Evolutionary conservation across 148 eudicot genomes (phyloP).

Genomic region (Chenopodium formosanum): DNA sequence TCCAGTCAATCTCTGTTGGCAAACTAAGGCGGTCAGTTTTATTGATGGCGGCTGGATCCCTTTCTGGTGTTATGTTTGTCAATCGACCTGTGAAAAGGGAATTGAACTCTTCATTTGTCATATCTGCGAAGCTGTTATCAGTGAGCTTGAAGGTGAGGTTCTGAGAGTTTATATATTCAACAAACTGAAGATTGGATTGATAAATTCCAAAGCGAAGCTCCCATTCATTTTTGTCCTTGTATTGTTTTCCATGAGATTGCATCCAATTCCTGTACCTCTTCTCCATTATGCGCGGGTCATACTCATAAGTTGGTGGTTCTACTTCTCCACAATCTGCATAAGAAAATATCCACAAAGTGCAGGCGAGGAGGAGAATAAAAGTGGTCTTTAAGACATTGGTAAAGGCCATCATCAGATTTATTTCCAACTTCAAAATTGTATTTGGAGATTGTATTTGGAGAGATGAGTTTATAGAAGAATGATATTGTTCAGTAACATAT

Average conservation of each 20-base stretch:
- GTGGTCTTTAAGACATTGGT: neutral
- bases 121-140: conserved; percentile 59
- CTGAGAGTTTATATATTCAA: conserved; percentile 21
- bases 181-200: conserved; percentile 18
- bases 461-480: neutral
- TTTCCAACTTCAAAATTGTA: neutral
- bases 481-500: neutral
- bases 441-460: neutral
- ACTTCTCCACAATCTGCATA: conserved; percentile 1
- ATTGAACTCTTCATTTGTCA: conserved; percentile 57
- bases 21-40: conserved; percentile 16
- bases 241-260: conserved; percentile 8
- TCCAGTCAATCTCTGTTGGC: conserved; percentile 59
- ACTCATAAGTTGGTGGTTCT: conserved; percentile 9
- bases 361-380: conserved; percentile 2
- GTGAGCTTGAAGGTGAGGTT: conserved; percentile 40
- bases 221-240: conserved; percentile 16
- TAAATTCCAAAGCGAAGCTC: conserved; percentile 20
- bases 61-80: neutral
- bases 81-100: conserved; percentile 40
- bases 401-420: neutral
- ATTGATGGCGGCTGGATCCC: neutral
- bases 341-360: conserved; percentile 11
- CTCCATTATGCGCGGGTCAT: conserved; percentile 16
- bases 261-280: conserved; percentile 18